Evolutionary conservation across 208 protist species (phyloP).

Genomic region (Acanthamoeba healyi): DNA sequence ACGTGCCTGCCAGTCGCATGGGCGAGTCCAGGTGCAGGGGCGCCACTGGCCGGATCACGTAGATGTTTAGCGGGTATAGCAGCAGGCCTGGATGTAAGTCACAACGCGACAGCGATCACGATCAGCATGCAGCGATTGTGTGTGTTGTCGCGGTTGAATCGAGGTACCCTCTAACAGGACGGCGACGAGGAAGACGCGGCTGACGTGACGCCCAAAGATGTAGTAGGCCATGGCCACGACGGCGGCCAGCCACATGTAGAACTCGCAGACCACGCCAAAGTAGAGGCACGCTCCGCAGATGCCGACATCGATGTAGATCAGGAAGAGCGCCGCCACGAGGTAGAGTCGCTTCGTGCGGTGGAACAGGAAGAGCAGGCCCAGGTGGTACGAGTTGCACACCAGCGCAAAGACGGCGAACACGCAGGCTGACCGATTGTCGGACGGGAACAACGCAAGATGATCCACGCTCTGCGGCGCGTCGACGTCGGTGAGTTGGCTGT

Average conservation of each 20-base stretch:
- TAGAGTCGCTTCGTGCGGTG: background rate
- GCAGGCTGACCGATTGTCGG: background rate
- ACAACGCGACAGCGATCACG: no score
- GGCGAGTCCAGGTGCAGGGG: background rate
- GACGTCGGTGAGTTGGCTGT: no score
- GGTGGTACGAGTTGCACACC: background rate
- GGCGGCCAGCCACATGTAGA: conserved; percentile 3
- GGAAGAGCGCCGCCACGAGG: background rate
- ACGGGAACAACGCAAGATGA: background rate
- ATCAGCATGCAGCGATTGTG: no score
- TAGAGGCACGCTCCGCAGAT: conserved; percentile 20
- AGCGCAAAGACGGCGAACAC: background rate
- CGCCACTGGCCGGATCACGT: background rate
- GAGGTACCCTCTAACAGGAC: background rate
- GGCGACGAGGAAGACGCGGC: background rate
- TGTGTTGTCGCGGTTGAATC: no score
- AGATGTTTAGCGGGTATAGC: background rate
- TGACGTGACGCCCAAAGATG: conserved; percentile 1
- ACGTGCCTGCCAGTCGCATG: background rate
- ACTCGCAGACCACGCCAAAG: conserved; percentile 22
- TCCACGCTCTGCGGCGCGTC: no score
- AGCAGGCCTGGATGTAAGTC: no score
- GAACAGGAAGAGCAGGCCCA: background rate
- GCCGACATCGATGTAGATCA: background rate
- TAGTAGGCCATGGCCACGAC: background rate